Evolutionary conservation across 345 rosid species (phyloP).

Genomic region (Citrus maxima): DNA sequence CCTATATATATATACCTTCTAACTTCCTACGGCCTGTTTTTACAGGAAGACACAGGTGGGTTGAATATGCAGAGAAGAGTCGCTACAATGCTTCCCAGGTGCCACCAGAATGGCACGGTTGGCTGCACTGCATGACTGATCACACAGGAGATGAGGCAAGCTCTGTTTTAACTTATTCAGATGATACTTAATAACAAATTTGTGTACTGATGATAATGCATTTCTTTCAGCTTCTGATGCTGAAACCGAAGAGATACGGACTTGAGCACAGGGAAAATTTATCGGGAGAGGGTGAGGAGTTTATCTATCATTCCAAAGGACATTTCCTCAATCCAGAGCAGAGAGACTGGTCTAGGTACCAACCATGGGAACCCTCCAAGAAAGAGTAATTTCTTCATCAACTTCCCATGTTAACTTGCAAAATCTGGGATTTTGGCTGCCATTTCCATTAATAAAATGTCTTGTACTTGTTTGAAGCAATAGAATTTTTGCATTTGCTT

Average conservation of each 20-base stretch:
- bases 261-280: conserved; percentile 85
- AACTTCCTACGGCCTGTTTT: not conserved
- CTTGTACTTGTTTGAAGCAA: conserved; percentile 6
- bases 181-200: not conserved
- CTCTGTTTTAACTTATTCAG: not conserved
- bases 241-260: conserved; percentile 89
- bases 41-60: conserved; percentile 94
- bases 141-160: conserved; percentile 95
- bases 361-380: conserved; percentile 84
- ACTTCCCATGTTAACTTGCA: not conserved
- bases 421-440: not conserved
- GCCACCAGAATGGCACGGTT: conserved; percentile 99
- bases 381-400: conserved; percentile 29
- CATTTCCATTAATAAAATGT: conserved; percentile 20
- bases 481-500: not conserved
- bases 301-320: conserved; percentile 90
- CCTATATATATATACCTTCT: not conserved
- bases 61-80: conserved; percentile 77
- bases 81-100: conserved; percentile 97
- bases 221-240: conserved; percentile 69
- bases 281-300: conserved; percentile 83
- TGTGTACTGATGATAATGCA: not conserved
- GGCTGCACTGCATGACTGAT: conserved; percentile 93
- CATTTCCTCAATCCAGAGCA: conserved; percentile 91
- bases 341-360: conserved; percentile 93